Evolutionary conservation across 192 early-diverging fungal species (phyloP).

Genomic region (Phycomyces blakesleeanus): DNA sequence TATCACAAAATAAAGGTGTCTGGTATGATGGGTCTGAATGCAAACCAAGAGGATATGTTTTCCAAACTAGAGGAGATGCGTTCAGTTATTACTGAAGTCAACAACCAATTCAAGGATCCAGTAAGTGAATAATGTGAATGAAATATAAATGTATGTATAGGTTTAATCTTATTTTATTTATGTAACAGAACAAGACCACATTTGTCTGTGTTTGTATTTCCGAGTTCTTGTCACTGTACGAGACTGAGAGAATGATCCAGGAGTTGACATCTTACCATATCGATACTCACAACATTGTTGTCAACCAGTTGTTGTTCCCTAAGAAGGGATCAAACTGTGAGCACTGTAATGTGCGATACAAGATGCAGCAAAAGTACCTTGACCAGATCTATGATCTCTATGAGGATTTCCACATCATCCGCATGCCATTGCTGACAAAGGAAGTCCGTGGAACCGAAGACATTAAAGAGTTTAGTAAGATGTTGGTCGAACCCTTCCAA

Average conservation of each 20-base stretch:
- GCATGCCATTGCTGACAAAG: slow-evolving; percentile 92
- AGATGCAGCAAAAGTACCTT: slow-evolving; percentile 99
- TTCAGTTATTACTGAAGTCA: slow-evolving; percentile 94
- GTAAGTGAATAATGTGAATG: slow-evolving; percentile 35
- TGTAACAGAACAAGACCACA: slow-evolving; percentile 96
- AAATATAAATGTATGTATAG: neutral
- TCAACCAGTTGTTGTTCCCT: slow-evolving; percentile 97
- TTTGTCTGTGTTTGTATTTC: slow-evolving; percentile 99
- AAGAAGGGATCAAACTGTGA: slow-evolving; percentile 82
- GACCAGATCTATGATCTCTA: slow-evolving; percentile 99
- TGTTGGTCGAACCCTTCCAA: slow-evolving; percentile 75
- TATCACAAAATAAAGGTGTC: slow-evolving; percentile 77
- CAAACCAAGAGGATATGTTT: slow-evolving; percentile 93
- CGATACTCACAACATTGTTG: slow-evolving; percentile 99
- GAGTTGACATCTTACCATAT: slow-evolving; percentile 96
- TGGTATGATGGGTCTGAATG: slow-evolving; percentile 82
- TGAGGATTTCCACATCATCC: slow-evolving; percentile 95
- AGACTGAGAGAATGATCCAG: slow-evolving; percentile 99
- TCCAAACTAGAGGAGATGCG: slow-evolving; percentile 95
- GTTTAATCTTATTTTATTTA: too few species aligned
- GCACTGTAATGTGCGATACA: slow-evolving; percentile 87
- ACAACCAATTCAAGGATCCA: slow-evolving; percentile 99
- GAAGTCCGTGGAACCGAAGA: slow-evolving; percentile 95
- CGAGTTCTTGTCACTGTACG: slow-evolving; percentile 99
- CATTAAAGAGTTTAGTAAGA: slow-evolving; percentile 88